phyloP scores from a whole-genome alignment of 2,329 filamentous ascomycete species.

The Lachnellula subtilissima region DNA sequence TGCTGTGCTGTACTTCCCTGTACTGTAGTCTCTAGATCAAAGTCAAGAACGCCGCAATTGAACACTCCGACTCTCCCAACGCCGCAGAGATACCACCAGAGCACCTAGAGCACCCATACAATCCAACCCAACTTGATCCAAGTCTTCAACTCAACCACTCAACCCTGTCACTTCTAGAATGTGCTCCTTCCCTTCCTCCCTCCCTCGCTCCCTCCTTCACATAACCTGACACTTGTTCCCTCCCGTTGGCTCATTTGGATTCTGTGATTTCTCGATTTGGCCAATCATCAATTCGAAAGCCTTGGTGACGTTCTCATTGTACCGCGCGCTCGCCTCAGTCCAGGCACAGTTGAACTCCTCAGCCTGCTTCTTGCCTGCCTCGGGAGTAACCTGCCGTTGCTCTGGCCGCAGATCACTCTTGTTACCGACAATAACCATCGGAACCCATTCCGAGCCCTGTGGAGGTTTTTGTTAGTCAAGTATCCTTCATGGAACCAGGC shows the following conservation, averaged over 20 bases:
- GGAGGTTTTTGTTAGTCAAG: background rate
- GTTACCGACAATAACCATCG: constrained; percentile 92
- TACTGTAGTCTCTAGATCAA: background rate
- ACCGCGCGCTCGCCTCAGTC: constrained; percentile 90
- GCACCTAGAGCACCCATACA: too few species aligned
- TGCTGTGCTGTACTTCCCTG: background rate
- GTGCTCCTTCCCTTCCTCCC: background rate
- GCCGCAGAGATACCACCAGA: background rate
- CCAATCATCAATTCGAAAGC: constrained; percentile 92
- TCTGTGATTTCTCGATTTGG: constrained; percentile 92
- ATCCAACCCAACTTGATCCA: background rate
- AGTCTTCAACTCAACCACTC: background rate
- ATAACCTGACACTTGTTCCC: constrained; percentile 81
- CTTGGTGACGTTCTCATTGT: constrained; percentile 88
- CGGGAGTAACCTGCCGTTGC: constrained; percentile 81
- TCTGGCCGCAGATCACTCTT: constrained; percentile 92
- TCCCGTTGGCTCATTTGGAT: constrained; percentile 76
- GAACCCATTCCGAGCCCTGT: constrained; percentile 86
- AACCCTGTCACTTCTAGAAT: background rate
- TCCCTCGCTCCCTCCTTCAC: constrained; percentile 44
- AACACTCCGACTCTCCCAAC: constrained; percentile 2
- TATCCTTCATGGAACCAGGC: background rate
- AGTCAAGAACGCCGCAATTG: background rate
- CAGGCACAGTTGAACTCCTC: constrained; percentile 88
- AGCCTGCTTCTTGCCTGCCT: constrained; percentile 79